A percentile compares a stretch with the other conserved stretches of the same genome.
These are phyloP conservation scores for Brassica juncea DNA, from an alignment of 345 rosid species.

Conservation along the genomic window DNA sequence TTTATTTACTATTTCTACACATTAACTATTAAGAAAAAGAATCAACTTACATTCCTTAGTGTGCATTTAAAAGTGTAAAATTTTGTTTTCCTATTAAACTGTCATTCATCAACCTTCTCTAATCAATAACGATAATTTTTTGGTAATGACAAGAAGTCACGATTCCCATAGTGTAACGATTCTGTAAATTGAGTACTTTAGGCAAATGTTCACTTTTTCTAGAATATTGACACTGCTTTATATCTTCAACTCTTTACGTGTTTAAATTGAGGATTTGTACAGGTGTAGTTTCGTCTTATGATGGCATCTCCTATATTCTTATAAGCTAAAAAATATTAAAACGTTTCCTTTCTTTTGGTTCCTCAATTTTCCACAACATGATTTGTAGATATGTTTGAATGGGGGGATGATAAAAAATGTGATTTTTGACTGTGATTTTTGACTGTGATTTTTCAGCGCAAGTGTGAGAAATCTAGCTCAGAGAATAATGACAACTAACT, in stretches of 20 bases:
- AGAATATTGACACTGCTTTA: neutral
- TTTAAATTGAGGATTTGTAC: neutral
- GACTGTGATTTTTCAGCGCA: neutral
- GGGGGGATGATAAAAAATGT: neutral
- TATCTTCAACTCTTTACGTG: neutral
- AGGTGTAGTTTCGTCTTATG: constrained; percentile 5
- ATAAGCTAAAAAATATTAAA: neutral
- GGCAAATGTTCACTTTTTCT: neutral
- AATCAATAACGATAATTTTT: neutral
- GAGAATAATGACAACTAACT: neutral
- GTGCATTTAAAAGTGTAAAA: neutral
- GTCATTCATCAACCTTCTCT: neutral
- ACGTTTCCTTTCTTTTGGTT: constrained; percentile 7
- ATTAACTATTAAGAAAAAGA: constrained; percentile 4
- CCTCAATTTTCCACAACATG: constrained; percentile 18
- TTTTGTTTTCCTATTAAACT: neutral
- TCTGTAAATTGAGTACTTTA: neutral
- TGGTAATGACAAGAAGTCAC: constrained; percentile 3
- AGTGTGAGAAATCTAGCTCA: neutral
- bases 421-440: neutral
- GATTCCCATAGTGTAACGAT: neutral
- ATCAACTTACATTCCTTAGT: constrained; percentile 10
- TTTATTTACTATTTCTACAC: constrained; percentile 6
- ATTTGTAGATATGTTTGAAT: neutral
- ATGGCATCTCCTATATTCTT: constrained; percentile 8